Conservation (phyloP, 164 flowering plant genomes). For the Nymphaea thermarum region DNA sequence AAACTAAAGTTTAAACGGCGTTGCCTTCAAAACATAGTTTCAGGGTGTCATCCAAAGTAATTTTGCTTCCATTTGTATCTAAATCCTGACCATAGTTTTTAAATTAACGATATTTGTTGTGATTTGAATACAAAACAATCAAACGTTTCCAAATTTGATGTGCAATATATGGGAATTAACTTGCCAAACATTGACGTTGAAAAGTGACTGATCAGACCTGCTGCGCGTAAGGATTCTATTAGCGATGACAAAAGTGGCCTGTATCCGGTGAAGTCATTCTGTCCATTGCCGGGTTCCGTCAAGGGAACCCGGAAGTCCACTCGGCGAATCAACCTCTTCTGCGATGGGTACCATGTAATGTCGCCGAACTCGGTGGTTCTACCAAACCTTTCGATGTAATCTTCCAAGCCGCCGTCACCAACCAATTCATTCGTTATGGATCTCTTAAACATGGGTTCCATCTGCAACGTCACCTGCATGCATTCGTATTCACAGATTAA, state of each 20-base stretch:
- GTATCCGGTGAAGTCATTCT: conserved; percentile 7
- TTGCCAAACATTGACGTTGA: too few species aligned
- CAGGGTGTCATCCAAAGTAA: too few species aligned
- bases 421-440: conserved; percentile 4
- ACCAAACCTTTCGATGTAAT: conserved; percentile 3
- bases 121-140: too few species aligned
- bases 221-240: background rate
- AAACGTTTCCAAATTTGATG: too few species aligned
- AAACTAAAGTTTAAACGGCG: too few species aligned
- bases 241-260: conserved; percentile 1
- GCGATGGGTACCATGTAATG: conserved; percentile 8
- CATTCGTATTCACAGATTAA: too few species aligned
- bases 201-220: too few species aligned
- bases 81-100: too few species aligned
- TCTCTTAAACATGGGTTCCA: conserved; percentile 7
- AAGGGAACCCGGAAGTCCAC: conserved; percentile 4
- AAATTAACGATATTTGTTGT: too few species aligned
- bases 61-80: too few species aligned
- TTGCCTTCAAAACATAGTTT: too few species aligned
- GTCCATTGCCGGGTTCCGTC: conserved; percentile 1
- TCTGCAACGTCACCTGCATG: background rate
- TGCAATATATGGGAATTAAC: too few species aligned
- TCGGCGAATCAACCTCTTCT: conserved; percentile 1
- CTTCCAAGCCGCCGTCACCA: conserved; percentile 1
- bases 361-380: background rate